These are phyloP conservation scores for Scenedesmus sp. DNA, from an alignment of 163 green algal species.

Conservation along the genomic window DNA sequence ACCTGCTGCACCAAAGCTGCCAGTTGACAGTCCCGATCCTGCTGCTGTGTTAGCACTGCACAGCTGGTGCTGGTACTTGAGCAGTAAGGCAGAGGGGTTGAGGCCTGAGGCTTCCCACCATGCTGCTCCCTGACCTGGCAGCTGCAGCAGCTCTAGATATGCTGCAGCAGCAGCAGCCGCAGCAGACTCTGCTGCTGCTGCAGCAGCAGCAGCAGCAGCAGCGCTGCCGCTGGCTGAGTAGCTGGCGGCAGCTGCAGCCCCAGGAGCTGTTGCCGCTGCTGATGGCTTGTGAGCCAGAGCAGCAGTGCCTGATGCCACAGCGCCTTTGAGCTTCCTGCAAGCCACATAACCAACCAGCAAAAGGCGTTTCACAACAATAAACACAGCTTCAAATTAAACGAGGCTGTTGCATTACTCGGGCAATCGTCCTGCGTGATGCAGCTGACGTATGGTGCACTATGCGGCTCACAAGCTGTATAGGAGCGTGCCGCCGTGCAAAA, in stretches of 20 bases:
- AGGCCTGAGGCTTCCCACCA: conserved; percentile 48
- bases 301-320: not conserved
- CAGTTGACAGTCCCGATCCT: not conserved
- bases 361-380: not conserved
- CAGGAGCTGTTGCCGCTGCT: not conserved
- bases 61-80: conserved; percentile 10
- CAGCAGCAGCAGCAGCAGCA: not conserved
- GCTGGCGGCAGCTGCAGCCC: not conserved
- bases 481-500: too few relatives aligned
- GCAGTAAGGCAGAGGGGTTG: conserved; percentile 24
- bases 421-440: too few relatives aligned
- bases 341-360: not conserved
- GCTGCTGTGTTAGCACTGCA: not conserved
- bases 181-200: not conserved
- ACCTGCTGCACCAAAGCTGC: not conserved
- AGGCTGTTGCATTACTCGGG: too few relatives aligned
- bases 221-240: not conserved
- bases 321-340: not conserved
- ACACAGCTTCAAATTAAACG: too few relatives aligned
- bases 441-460: too few relatives aligned
- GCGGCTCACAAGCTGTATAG: too few relatives aligned
- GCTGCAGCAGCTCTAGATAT: not conserved
- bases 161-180: not conserved
- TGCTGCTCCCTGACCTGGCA: not conserved
- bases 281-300: not conserved